Evolutionary conservation across 441 rosid genomes (phyloP).

Genomic region (Jatropha multifida): DNA sequence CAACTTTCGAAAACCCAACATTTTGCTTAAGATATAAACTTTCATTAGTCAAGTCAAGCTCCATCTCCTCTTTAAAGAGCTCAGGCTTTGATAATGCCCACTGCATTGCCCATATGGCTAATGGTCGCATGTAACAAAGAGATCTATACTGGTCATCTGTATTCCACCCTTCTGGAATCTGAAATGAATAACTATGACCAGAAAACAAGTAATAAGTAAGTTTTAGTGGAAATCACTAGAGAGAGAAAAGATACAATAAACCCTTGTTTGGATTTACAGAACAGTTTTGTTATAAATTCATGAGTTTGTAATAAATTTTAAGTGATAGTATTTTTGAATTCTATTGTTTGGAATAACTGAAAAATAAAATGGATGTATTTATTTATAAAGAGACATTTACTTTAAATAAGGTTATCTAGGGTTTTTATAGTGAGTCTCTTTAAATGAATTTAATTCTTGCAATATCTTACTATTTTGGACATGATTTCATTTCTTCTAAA

Average conservation of each 20-base stretch:
- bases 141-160: constrained; percentile 54
- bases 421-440: no score
- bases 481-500: no score
- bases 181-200: constrained; percentile 70
- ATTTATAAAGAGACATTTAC: no score
- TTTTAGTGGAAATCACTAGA: neutral
- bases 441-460: no score
- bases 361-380: no score
- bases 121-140: constrained; percentile 76
- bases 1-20: constrained; percentile 57
- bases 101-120: constrained; percentile 95
- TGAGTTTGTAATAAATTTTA: no score
- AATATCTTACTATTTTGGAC: no score
- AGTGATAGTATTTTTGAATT: no score
- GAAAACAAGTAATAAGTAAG: constrained; percentile 6
- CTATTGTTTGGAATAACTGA: no score
- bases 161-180: constrained; percentile 89
- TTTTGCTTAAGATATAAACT: constrained; percentile 36
- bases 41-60: constrained; percentile 20
- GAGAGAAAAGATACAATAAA: neutral
- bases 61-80: constrained; percentile 24
- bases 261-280: no score
- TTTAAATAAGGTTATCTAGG: no score
- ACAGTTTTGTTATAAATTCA: no score
- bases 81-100: constrained; percentile 64